These are phyloP conservation scores for Aspergillus ochraceoroseus DNA, from an alignment of 2,329 filamentous ascomycete genomes.

Conservation along the genomic window DNA sequence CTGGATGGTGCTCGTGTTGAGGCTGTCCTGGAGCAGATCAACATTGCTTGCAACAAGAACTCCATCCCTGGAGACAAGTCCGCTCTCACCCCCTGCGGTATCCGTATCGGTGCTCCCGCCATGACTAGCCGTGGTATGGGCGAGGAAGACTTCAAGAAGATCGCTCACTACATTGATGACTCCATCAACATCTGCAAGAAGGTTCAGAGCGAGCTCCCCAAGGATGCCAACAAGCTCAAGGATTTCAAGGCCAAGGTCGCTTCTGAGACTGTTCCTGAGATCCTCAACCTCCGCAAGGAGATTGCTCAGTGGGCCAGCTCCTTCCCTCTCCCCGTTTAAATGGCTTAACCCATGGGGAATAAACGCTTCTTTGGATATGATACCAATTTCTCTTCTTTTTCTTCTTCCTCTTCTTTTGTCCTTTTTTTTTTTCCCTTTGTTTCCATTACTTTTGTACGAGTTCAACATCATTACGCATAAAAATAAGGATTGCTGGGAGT, in stretches of 20 bases:
- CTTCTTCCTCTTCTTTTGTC: conserved; percentile 10
- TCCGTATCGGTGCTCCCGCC: conserved; percentile 93
- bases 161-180: conserved; percentile 83
- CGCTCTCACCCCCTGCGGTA: conserved; percentile 85
- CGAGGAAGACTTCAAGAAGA: conserved; percentile 83
- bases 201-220: conserved; percentile 76
- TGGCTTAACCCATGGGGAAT: conserved; percentile 7
- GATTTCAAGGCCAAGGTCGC: conserved; percentile 96
- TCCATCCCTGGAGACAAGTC: conserved; percentile 96
- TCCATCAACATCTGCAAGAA: conserved; percentile 86
- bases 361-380: conserved; percentile 17
- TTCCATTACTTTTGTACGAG: conserved; percentile 20
- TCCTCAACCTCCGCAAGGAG: conserved; percentile 82
- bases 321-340: conserved; percentile 75
- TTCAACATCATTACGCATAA: conserved; percentile 39
- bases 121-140: conserved; percentile 97
- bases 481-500: conserved; percentile 29
- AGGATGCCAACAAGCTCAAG: conserved; percentile 99
- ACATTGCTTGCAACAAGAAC: conserved; percentile 99
- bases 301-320: conserved; percentile 78
- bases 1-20: conserved; percentile 92
- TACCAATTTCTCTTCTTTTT: conserved; percentile 19
- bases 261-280: conserved; percentile 70
- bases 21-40: conserved; percentile 92
- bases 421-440: conserved; percentile 11